Evolutionary conservation across 2,329 filamentous ascomycete species (phyloP).

Genomic region (Penicillium rolfsii): DNA sequence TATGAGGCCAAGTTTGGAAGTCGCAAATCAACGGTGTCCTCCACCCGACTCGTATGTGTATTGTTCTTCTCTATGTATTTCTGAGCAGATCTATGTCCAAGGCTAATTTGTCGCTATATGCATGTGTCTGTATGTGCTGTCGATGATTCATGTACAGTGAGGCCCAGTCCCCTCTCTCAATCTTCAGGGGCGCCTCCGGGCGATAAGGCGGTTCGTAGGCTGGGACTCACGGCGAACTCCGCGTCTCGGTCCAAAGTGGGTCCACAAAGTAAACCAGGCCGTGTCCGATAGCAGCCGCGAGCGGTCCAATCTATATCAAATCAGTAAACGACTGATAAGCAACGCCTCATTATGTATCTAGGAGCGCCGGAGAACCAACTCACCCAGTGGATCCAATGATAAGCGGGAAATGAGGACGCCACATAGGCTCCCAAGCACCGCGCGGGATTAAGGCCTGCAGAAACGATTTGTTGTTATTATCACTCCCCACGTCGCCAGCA

Average conservation of each 20-base stretch:
- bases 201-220: background rate
- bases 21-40: background rate
- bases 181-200: slow-evolving; percentile 8
- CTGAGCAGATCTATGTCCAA: background rate
- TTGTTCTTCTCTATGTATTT: background rate
- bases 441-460: slow-evolving; percentile 48
- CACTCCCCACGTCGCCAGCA: background rate
- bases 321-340: slow-evolving; percentile 11
- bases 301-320: slow-evolving; percentile 32
- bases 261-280: slow-evolving; percentile 18
- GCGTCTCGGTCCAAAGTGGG: slow-evolving; percentile 29
- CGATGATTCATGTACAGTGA: slow-evolving; percentile 5
- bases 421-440: slow-evolving; percentile 51
- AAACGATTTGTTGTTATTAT: slow-evolving; percentile 13
- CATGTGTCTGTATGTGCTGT: background rate
- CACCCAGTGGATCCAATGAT: slow-evolving; percentile 47
- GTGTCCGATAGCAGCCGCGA: slow-evolving; percentile 6
- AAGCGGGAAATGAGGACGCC: slow-evolving; percentile 40
- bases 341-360: background rate
- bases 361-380: slow-evolving; percentile 3
- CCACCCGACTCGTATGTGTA: background rate
- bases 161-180: background rate
- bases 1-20: too few species aligned
- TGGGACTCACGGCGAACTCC: slow-evolving; percentile 17
- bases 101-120: slow-evolving; percentile 1